Evolutionary conservation across 768 basidiomycete genomes (phyloP).

Genomic region (Stropharia rugosoannulata): DNA sequence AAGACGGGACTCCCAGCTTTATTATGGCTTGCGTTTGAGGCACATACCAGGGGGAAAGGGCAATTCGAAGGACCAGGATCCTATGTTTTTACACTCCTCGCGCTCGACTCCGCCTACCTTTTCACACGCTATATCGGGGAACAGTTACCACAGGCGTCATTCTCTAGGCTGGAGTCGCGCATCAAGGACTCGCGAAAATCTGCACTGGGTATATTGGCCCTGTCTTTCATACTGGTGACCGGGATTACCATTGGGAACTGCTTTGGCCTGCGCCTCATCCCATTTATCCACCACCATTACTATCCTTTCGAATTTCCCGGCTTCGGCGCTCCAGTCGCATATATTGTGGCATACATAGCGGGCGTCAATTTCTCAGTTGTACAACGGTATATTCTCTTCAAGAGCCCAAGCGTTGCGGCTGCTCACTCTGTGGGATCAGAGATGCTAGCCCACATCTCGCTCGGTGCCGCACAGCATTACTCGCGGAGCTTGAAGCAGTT

Average conservation of each 20-base stretch:
- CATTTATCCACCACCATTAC: neutral
- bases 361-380: constrained; percentile 12
- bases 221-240: constrained; percentile 5
- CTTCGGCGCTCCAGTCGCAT: constrained; percentile 14
- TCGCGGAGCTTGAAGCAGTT: neutral
- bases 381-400: constrained; percentile 6
- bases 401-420: neutral
- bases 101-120: constrained; percentile 10
- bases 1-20: constrained; percentile 18
- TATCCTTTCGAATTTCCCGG: constrained; percentile 12
- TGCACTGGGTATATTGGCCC: neutral
- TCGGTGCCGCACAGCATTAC: neutral
- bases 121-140: constrained; percentile 7
- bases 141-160: neutral
- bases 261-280: neutral
- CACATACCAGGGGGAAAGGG: neutral
- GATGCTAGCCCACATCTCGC: neutral
- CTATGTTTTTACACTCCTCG: constrained; percentile 15
- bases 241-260: constrained; percentile 7
- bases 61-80: constrained; percentile 14
- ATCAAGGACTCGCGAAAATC: neutral
- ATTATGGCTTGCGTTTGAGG: constrained; percentile 10
- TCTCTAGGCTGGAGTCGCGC: neutral
- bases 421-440: neutral
- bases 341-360: constrained; percentile 16